Percentiles rank a stretch among this genome's conserved stretches.
Evolutionary conservation across 2,329 filamentous ascomycete species (phyloP).

Genomic region (Pestalotiopsis sp.): DNA sequence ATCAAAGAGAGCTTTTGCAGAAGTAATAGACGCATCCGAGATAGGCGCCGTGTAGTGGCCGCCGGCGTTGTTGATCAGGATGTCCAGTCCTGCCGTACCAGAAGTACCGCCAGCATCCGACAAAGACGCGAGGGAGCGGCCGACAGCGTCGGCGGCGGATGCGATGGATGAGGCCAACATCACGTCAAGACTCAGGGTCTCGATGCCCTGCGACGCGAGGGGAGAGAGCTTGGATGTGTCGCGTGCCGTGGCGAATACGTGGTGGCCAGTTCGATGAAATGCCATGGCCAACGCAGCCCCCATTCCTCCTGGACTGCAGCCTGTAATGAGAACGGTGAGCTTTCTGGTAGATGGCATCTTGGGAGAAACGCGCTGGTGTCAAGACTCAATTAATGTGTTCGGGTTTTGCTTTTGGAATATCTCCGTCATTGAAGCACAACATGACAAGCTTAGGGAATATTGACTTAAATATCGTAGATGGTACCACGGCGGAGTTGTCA

Average conservation of each 20-base stretch:
- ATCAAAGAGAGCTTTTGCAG: constrained; percentile 6
- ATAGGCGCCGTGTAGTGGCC: constrained; percentile 6
- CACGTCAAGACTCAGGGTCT: constrained; percentile 6
- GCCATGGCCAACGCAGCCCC: constrained; percentile 13
- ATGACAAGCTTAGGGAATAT: too few species aligned
- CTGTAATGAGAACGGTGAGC: constrained; percentile 14
- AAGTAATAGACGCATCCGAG: neutral
- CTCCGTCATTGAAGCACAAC: too few species aligned
- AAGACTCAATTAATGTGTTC: neutral
- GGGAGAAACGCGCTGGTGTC: neutral
- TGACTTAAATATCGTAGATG: neutral
- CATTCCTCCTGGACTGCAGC: constrained; percentile 13
- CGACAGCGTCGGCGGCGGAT: neutral
- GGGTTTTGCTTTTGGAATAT: neutral
- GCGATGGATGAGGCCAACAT: constrained; percentile 8
- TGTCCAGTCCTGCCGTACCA: neutral
- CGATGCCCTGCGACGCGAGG: constrained; percentile 6
- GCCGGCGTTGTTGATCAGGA: constrained; percentile 11
- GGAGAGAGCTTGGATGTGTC: constrained; percentile 6
- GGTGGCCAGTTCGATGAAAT: constrained; percentile 14
- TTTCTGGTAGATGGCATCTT: neutral
- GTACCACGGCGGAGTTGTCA: neutral
- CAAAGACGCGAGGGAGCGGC: neutral
- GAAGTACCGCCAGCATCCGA: neutral
- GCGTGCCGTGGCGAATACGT: constrained; percentile 15